Evolutionary conservation across 73 alveolate species (phyloP).

Genomic region (Paraurostyla sp.): DNA sequence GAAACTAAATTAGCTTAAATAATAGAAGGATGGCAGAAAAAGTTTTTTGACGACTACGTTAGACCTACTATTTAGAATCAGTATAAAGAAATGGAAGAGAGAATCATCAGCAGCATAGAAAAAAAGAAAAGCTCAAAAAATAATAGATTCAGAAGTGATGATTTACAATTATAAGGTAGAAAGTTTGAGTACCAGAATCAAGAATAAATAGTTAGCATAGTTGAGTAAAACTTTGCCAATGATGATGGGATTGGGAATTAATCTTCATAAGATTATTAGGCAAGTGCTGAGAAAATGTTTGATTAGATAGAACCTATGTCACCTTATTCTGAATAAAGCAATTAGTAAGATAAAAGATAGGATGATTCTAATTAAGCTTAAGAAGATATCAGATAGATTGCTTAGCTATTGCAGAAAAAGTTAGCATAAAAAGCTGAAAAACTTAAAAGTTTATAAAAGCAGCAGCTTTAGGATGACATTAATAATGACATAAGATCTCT

Average conservation of each 20-base stretch:
- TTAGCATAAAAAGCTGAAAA: background rate
- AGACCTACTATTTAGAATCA: background rate
- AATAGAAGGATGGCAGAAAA: slow-evolving; percentile 33
- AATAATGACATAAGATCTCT: slow-evolving; percentile 16
- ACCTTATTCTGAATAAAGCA: background rate
- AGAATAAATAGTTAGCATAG: background rate
- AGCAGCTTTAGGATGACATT: slow-evolving; percentile 1
- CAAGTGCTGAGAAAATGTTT: slow-evolving; percentile 9
- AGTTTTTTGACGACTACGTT: slow-evolving; percentile 28
- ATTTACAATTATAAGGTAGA: too few relatives aligned
- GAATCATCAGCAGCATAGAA: slow-evolving; percentile 4
- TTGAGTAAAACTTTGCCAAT: background rate
- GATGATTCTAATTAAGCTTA: background rate
- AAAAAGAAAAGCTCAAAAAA: background rate
- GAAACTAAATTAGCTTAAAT: background rate
- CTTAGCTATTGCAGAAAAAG: background rate
- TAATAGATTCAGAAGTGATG: too few relatives aligned
- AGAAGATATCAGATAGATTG: slow-evolving; percentile 15
- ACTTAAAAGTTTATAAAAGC: background rate
- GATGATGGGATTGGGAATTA: background rate
- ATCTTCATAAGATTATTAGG: slow-evolving; percentile 7
- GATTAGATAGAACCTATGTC: slow-evolving; percentile 21
- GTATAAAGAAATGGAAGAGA: slow-evolving; percentile 30
- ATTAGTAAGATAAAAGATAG: background rate
- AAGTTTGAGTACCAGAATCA: background rate